Evolutionary conservation across 176 grass and related monocot species (phyloP).

Genomic region (Eremochloa ophiuroides): DNA sequence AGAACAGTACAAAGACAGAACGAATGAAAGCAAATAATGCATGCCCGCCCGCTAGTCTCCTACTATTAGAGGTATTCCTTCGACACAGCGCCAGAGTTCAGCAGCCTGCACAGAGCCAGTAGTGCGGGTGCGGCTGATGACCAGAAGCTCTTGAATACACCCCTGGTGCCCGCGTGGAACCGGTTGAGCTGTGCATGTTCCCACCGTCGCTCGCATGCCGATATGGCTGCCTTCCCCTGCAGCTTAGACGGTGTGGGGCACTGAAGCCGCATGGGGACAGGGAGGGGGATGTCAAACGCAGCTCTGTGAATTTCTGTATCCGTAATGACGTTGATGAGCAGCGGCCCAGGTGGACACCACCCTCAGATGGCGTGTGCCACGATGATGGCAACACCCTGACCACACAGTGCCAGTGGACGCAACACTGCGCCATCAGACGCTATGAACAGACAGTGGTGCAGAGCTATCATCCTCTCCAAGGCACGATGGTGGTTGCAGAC

Average conservation of each 20-base stretch:
- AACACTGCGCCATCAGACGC: no score
- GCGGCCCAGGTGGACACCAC: slow-evolving; percentile 35
- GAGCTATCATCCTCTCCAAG: background rate
- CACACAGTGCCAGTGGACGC: slow-evolving; percentile 43
- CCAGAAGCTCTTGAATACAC: slow-evolving; percentile 74
- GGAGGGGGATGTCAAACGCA: slow-evolving; percentile 54
- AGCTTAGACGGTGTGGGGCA: slow-evolving; percentile 14
- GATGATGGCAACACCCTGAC: background rate
- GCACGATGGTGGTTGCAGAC: slow-evolving; percentile 6
- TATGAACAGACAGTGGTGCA: no score
- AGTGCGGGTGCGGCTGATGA: slow-evolving; percentile 65
- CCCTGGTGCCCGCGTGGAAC: slow-evolving; percentile 52
- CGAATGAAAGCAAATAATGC: background rate
- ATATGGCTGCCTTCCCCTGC: slow-evolving; percentile 47
- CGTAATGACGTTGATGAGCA: slow-evolving; percentile 79
- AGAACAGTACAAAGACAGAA: background rate
- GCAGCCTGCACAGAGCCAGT: slow-evolving; percentile 54
- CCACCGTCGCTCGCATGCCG: slow-evolving; percentile 54
- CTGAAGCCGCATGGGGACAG: background rate
- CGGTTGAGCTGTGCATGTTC: slow-evolving; percentile 59
- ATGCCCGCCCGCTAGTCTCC: background rate
- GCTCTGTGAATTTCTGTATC: slow-evolving; percentile 82
- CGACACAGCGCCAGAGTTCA: slow-evolving; percentile 68
- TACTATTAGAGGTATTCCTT: background rate
- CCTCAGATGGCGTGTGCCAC: slow-evolving; percentile 37